Percentiles rank a stretch among this genome's conserved stretches.
phyloP scores from a whole-genome alignment of 306 rosid species.

The Cyclanthera cordifolia region DNA sequence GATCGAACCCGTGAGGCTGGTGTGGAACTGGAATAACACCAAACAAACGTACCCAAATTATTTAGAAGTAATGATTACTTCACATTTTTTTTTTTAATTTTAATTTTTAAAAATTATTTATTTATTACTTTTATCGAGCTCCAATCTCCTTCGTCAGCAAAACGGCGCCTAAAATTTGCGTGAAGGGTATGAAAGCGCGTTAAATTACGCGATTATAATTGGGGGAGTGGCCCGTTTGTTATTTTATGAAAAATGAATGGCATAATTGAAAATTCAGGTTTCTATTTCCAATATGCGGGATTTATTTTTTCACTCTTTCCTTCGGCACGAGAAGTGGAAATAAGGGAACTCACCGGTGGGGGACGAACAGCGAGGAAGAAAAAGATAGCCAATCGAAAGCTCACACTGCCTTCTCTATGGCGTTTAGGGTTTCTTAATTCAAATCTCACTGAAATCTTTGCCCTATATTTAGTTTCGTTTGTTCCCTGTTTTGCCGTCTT shows the following conservation, averaged over 20 bases:
- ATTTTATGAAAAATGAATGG: conserved; percentile 5
- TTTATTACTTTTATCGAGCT: too few relatives aligned
- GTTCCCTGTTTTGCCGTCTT: conserved; percentile 23
- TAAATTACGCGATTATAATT: conserved; percentile 3
- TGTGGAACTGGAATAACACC: too few relatives aligned
- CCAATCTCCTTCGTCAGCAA: too few relatives aligned
- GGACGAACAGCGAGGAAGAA: not conserved
- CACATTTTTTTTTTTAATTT: too few relatives aligned
- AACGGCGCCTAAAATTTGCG: too few relatives aligned
- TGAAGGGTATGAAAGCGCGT: not conserved
- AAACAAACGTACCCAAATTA: too few relatives aligned
- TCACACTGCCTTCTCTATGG: conserved; percentile 44
- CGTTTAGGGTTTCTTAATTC: conserved; percentile 75
- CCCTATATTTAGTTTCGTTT: conserved; percentile 26
- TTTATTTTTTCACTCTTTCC: conserved; percentile 22
- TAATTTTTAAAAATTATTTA: too few relatives aligned
- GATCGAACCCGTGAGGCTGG: too few relatives aligned
- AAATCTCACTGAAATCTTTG: conserved; percentile 23
- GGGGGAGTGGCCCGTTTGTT: conserved; percentile 1
- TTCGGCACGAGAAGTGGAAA: conserved; percentile 13
- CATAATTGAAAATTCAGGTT: conserved; percentile 2
- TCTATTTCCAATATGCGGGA: not conserved
- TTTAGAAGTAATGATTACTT: too few relatives aligned
- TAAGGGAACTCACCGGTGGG: not conserved
- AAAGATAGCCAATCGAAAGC: conserved; percentile 20